phyloP scores from a whole-genome alignment of 2,329 filamentous ascomycete genomes.

The Fusarium multiceps region DNA sequence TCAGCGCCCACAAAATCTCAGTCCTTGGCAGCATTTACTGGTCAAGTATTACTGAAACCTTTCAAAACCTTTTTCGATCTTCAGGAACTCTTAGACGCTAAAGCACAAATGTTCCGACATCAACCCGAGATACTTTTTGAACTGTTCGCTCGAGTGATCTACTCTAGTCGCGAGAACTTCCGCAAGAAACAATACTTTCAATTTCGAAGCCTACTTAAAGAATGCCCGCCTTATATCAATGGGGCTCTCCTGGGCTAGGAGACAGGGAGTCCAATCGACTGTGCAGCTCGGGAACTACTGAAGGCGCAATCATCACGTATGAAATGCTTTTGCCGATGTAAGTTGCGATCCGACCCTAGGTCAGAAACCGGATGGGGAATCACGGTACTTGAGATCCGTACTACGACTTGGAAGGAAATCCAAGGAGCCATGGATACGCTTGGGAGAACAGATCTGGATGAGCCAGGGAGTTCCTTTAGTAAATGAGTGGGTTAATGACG shows the following conservation, averaged over 20 bases:
- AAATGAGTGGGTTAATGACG: not conserved
- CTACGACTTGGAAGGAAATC: constrained; percentile 48
- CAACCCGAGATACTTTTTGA: constrained; percentile 64
- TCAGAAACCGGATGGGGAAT: constrained; percentile 44
- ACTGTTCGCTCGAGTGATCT: constrained; percentile 70
- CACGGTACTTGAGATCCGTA: constrained; percentile 43
- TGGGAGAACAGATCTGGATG: constrained; percentile 47
- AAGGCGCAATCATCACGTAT: constrained; percentile 14
- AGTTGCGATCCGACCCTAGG: constrained; percentile 35
- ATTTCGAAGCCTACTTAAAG: constrained; percentile 71
- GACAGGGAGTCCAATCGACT: constrained; percentile 43
- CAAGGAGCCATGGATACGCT: constrained; percentile 38
- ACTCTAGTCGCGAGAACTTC: constrained; percentile 65
- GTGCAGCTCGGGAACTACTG: constrained; percentile 43
- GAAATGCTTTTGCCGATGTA: constrained; percentile 51
- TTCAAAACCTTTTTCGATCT: constrained; percentile 69
- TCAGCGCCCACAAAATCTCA: constrained; percentile 13
- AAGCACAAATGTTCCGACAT: constrained; percentile 48
- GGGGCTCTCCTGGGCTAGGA: constrained; percentile 48
- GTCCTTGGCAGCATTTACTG: not conserved
- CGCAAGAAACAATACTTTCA: constrained; percentile 69
- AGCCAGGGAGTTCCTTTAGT: constrained; percentile 4
- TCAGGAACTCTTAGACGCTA: constrained; percentile 67
- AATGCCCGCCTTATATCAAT: constrained; percentile 63
- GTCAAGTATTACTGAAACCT: constrained; percentile 27